phyloP scores from a whole-genome alignment of 2,329 filamentous ascomycete genomes.

The Huntiella decipiens region DNA sequence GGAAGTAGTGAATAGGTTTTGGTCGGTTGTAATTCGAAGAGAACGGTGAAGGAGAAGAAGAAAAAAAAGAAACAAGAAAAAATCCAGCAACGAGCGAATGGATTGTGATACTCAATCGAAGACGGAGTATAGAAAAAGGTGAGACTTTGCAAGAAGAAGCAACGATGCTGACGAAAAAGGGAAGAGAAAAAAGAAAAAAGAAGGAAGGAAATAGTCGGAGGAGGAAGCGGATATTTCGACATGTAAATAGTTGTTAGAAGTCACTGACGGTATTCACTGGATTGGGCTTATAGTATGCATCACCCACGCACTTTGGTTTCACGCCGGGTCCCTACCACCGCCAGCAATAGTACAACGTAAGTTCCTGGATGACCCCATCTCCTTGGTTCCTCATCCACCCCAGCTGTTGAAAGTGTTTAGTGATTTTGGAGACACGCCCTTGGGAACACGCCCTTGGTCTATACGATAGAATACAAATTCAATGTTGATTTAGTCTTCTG shows the following conservation, averaged over 20 bases:
- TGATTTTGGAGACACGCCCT: too few relatives aligned
- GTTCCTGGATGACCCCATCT: background rate
- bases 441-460: too few relatives aligned
- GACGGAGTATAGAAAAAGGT: slow-evolving; percentile 6
- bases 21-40: background rate
- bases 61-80: slow-evolving; percentile 14
- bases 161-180: slow-evolving; percentile 17
- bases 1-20: background rate
- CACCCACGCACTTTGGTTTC: too few relatives aligned
- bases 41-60: slow-evolving; percentile 1
- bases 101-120: slow-evolving; percentile 12
- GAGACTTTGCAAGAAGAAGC: slow-evolving; percentile 12
- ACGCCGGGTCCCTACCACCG: too few relatives aligned
- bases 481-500: too few relatives aligned
- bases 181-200: slow-evolving; percentile 12
- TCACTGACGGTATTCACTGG: background rate
- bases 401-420: background rate
- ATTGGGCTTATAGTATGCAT: background rate
- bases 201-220: background rate
- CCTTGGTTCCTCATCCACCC: background rate
- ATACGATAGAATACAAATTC: too few relatives aligned
- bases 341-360: too few relatives aligned
- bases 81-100: slow-evolving; percentile 22
- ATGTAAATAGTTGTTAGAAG: slow-evolving; percentile 1
- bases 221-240: slow-evolving; percentile 1